Percentiles rank a stretch among this genome's conserved stretches.
Evolutionary conservation across 495 filamentous ascomycete species (phyloP).

Genomic region (Chaetomium cochliodes): DNA sequence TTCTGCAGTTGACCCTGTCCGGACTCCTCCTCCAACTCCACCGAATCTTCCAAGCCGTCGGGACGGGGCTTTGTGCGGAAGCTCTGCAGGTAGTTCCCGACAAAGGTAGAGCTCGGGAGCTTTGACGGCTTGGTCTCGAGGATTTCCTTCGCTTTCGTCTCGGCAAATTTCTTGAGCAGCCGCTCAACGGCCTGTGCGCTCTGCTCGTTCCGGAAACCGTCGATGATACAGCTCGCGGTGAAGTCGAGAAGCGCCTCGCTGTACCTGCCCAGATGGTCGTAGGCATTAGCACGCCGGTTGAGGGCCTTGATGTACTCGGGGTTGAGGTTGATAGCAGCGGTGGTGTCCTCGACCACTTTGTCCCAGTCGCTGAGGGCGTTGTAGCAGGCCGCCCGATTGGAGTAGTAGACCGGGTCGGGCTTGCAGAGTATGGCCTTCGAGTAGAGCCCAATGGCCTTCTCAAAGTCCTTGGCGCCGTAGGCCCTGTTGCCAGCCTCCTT

Average conservation of each 20-base stretch:
- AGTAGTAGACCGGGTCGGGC: constrained; percentile 96
- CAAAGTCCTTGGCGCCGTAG: constrained; percentile 88
- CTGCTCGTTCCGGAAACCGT: constrained; percentile 84
- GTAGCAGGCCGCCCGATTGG: constrained; percentile 95
- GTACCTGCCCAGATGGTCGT: constrained; percentile 86
- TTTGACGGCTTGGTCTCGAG: constrained; percentile 66
- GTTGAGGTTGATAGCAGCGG: constrained; percentile 86
- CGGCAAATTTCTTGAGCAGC: constrained; percentile 93
- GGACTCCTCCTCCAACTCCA: constrained; percentile 70
- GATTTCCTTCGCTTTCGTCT: constrained; percentile 85
- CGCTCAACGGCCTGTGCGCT: constrained; percentile 89
- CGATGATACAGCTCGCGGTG: constrained; percentile 98
- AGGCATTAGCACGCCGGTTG: constrained; percentile 92
- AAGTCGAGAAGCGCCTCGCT: constrained; percentile 96
- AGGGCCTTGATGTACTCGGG: constrained; percentile 96
- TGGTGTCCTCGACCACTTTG: constrained; percentile 96
- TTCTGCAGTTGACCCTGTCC: constrained; percentile 82
- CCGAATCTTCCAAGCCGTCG: constrained; percentile 74
- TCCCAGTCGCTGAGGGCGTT: constrained; percentile 90
- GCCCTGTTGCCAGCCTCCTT: constrained; percentile 97
- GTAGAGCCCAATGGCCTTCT: constrained; percentile 88
- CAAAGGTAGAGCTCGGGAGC: constrained; percentile 90
- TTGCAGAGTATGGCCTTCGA: constrained; percentile 94
- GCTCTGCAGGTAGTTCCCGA: constrained; percentile 97
- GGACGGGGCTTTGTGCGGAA: constrained; percentile 82